These are phyloP conservation scores for Dactylellina parvicollis DNA, from an alignment of 2,329 filamentous ascomycete species.

Conservation along the genomic window DNA sequence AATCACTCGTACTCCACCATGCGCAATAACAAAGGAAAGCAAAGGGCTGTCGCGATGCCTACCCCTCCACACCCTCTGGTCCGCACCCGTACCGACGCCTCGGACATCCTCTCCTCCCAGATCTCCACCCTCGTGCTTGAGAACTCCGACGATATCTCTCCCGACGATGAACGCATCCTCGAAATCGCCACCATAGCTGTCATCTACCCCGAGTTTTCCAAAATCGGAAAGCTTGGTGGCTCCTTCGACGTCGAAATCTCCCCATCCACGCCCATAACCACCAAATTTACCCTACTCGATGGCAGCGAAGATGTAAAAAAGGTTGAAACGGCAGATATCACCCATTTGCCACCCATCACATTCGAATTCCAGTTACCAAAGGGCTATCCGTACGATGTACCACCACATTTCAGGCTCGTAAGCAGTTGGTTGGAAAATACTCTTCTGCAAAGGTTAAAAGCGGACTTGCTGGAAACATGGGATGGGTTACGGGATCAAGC, in stretches of 20 bases:
- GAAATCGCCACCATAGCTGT: constrained; percentile 72
- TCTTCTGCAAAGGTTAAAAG: constrained; percentile 66
- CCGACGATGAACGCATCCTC: constrained; percentile 67
- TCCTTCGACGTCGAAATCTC: constrained; percentile 56
- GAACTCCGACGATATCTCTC: constrained; percentile 26
- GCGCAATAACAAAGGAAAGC: constrained; percentile 42
- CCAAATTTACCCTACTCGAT: constrained; percentile 67
- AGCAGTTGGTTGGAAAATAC: constrained; percentile 69
- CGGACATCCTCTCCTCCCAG: constrained; percentile 36
- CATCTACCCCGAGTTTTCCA: constrained; percentile 74
- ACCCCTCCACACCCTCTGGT: constrained; percentile 3
- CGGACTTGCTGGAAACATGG: constrained; percentile 69
- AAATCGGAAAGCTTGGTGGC: constrained; percentile 67
- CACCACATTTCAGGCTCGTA: constrained; percentile 67
- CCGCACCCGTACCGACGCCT: constrained; percentile 23
- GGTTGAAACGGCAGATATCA: constrained; percentile 49
- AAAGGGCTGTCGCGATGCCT: constrained; percentile 17
- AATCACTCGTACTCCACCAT: not conserved
- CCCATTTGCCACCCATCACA: constrained; percentile 69
- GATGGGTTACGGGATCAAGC: constrained; percentile 71
- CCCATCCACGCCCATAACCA: constrained; percentile 54
- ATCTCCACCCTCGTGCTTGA: constrained; percentile 40
- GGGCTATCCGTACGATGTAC: constrained; percentile 68
- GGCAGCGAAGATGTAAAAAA: constrained; percentile 60
- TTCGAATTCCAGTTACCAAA: constrained; percentile 68